phyloP scores from a whole-genome alignment of 2,329 filamentous ascomycete genomes.

The Verticillium alfalfae region DNA sequence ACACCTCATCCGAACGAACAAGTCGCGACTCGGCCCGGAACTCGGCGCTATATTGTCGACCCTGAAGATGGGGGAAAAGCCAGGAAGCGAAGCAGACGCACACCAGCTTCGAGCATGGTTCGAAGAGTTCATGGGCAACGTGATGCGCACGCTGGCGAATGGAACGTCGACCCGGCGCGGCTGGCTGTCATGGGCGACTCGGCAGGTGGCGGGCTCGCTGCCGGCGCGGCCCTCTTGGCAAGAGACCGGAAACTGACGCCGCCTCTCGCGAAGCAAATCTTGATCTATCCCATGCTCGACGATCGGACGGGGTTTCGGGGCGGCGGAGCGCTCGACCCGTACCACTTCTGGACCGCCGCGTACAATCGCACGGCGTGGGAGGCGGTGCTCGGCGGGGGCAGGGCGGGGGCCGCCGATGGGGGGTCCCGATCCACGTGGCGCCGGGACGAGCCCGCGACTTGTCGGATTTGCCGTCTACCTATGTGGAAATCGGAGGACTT shows the following conservation, averaged over 20 bases:
- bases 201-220: slow-evolving; percentile 15
- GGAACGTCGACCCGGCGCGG: slow-evolving; percentile 13
- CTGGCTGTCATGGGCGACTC: slow-evolving; percentile 15
- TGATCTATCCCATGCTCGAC: slow-evolving; percentile 27
- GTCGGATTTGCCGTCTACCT: slow-evolving; percentile 24
- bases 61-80: background rate
- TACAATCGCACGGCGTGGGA: slow-evolving; percentile 2
- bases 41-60: background rate
- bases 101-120: background rate
- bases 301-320: slow-evolving; percentile 15
- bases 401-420: background rate
- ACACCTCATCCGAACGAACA: background rate
- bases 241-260: slow-evolving; percentile 16
- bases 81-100: background rate
- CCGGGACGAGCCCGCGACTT: slow-evolving; percentile 15
- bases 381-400: background rate
- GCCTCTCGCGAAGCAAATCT: slow-evolving; percentile 22
- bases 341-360: background rate
- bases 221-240: slow-evolving; percentile 30
- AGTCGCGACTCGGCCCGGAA: background rate
- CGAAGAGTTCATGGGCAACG: background rate
- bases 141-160: slow-evolving; percentile 11
- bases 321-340: background rate
- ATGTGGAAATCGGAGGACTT: slow-evolving; percentile 29
- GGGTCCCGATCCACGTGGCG: slow-evolving; percentile 12